Conservation (phyloP, 1,139 yeast genomes). For the Lodderomyces beijingensis region DNA sequence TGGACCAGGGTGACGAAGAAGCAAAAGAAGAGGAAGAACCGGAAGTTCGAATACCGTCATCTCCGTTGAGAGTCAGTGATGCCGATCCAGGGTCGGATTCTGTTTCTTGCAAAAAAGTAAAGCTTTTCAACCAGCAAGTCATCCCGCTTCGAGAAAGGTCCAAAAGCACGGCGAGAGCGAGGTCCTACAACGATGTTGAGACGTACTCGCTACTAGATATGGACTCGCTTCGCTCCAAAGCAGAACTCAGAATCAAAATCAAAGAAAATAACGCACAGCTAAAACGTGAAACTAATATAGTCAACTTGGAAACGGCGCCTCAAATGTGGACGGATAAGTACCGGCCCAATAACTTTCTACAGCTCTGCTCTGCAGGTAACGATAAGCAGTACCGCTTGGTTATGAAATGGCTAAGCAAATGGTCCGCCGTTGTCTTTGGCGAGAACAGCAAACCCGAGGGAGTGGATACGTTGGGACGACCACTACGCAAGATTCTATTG, state of each 20-base stretch:
- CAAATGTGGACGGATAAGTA: constrained; percentile 78
- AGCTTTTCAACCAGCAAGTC: too few relatives aligned
- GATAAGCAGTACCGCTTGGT: constrained; percentile 71
- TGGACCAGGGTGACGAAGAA: not conserved
- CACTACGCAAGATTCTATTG: constrained; percentile 62
- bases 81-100: too few relatives aligned
- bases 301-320: constrained; percentile 2
- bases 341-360: constrained; percentile 65
- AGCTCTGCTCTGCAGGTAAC: constrained; percentile 69
- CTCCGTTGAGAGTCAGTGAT: too few relatives aligned
- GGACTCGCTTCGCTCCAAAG: constrained; percentile 28
- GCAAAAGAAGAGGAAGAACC: too few relatives aligned
- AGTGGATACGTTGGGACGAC: constrained; percentile 63
- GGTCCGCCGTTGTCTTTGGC: constrained; percentile 70
- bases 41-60: too few relatives aligned
- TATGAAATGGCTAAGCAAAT: constrained; percentile 74
- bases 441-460: constrained; percentile 22
- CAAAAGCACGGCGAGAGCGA: too few relatives aligned
- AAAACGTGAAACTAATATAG: constrained; percentile 1
- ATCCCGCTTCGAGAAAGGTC: too few relatives aligned
- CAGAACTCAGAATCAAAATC: constrained; percentile 21
- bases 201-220: constrained; percentile 24
- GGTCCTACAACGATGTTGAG: too few relatives aligned
- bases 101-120: too few relatives aligned
- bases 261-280: constrained; percentile 17